Base-by-base conservation (phyloP, 495 filamentous ascomycete species). In the Usnea hakonensis region DNA sequence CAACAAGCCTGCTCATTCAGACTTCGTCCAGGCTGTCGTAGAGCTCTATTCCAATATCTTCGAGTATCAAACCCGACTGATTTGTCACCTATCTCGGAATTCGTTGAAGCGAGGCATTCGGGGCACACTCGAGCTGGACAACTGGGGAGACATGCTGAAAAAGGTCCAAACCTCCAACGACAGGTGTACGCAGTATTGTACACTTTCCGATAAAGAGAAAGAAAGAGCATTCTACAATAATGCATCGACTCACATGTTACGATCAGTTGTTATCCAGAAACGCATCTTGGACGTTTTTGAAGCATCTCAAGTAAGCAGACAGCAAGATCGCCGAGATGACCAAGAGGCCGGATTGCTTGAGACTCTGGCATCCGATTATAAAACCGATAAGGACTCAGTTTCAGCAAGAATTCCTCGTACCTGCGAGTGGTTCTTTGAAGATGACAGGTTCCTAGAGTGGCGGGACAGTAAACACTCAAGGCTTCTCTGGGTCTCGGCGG, bases 401-500 rank as follows among this genome's bases (percentile, higher is more conserved):
- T 53, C 32, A 23, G n/a, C 23, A 57, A 63, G 61, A 43, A 46
- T 63, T 57, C 17, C 32, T 28, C 74, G 68, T 5, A 78, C 72
- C 19, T 77, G 72, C 55, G 64, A 75, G 48, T 73, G 69, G 78
- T 70, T 75, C 56, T 58, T 74, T 13, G 46, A 70, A 32, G 70
- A 77, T 63, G 0, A 60, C 23, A 68, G 68, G 21, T 78, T 73
- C 55, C 63, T 58, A 2, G 57, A 62, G 35, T 78, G 74, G 75
- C 62, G 53, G 57, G 35, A 64, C 17, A 66, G 65, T 48, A 55
- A 21, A n/a, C 33, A 52, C 4, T 69, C 71, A 37, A 68, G 72
- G 38, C 64, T 79, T 30, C 71, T 81, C 14, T 78, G 72, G 77
- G 64, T 80, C 19, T 74, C 78, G 8, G 78, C 74, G 19, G 73